Percentiles rank a stretch among this genome's conserved stretches.
These are phyloP conservation scores for Tricholomella constricta DNA, from an alignment of 768 basidiomycete species.

Conservation along the genomic window DNA sequence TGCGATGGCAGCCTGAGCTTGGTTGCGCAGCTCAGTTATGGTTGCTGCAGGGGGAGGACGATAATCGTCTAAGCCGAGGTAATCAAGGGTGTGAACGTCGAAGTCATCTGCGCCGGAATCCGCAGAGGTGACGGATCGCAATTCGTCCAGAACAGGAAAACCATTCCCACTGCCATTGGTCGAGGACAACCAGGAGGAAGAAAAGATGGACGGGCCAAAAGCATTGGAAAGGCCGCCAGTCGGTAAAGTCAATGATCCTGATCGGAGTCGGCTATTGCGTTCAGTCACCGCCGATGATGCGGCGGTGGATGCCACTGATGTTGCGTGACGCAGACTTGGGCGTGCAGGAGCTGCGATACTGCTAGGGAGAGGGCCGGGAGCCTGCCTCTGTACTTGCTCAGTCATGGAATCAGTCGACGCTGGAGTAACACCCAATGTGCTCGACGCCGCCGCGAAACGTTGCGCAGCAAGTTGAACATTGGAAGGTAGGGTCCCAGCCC, in stretches of 20 bases:
- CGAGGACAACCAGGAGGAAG: slow-evolving; percentile 83
- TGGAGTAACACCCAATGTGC: slow-evolving; percentile 51
- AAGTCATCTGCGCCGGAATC: slow-evolving; percentile 85
- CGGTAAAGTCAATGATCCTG: slow-evolving; percentile 89
- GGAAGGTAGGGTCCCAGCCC: slow-evolving; percentile 97
- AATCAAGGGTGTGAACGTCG: slow-evolving; percentile 93
- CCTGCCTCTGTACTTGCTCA: slow-evolving; percentile 53
- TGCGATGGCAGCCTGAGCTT: slow-evolving; percentile 88
- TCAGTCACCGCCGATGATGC: slow-evolving; percentile 55
- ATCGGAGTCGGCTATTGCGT: slow-evolving; percentile 83
- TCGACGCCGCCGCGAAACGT: slow-evolving; percentile 71
- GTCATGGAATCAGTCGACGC: slow-evolving; percentile 43
- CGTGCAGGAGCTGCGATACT: slow-evolving; percentile 49
- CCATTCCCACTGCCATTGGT: slow-evolving; percentile 57
- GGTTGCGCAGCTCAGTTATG: slow-evolving; percentile 84
- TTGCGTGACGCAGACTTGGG: slow-evolving; percentile 76
- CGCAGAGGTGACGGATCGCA: slow-evolving; percentile 77
- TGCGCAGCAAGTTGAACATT: slow-evolving; percentile 89
- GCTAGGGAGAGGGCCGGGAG: slow-evolving; percentile 45
- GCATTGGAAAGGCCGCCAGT: slow-evolving; percentile 76
- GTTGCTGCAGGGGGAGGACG: slow-evolving; percentile 84
- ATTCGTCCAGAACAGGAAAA: slow-evolving; percentile 73
- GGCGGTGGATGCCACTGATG: slow-evolving; percentile 61
- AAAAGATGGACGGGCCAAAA: slow-evolving; percentile 88
- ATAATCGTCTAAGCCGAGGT: slow-evolving; percentile 88